phyloP scores from a whole-genome alignment of 2,329 filamentous ascomycete species.

The Pseudogymnoascus sp. region DNA sequence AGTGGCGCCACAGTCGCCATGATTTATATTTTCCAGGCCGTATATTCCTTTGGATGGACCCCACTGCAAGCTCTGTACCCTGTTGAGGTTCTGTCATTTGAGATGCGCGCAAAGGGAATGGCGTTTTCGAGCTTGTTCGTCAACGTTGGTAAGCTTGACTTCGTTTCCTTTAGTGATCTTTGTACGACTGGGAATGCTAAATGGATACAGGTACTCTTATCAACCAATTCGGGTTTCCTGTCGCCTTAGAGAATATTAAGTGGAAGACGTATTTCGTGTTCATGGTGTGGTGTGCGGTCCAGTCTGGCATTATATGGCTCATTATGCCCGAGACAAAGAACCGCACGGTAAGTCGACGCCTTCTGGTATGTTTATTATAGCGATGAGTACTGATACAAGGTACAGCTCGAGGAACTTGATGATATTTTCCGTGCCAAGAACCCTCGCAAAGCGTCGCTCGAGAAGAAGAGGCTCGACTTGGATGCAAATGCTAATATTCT shows the following conservation, averaged over 20 bases:
- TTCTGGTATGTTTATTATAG: neutral
- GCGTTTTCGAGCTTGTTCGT: constrained; percentile 40
- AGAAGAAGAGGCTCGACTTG: constrained; percentile 36
- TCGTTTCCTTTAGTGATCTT: neutral
- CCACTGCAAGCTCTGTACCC: constrained; percentile 42
- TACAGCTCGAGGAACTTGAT: constrained; percentile 43
- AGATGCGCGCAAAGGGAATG: constrained; percentile 50
- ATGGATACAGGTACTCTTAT: constrained; percentile 30
- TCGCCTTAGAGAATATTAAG: constrained; percentile 41
- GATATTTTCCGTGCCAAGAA: constrained; percentile 40
- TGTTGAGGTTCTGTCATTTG: constrained; percentile 45
- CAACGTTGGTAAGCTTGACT: constrained; percentile 33
- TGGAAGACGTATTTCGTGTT: constrained; percentile 50
- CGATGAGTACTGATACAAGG: neutral
- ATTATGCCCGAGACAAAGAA: constrained; percentile 44
- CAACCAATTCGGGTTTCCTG: constrained; percentile 40
- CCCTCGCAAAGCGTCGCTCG: constrained; percentile 38
- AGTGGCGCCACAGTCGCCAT: constrained; percentile 21
- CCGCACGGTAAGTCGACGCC: constrained; percentile 28
- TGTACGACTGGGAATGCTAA: neutral
- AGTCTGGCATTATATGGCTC: constrained; percentile 39
- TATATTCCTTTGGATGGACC: constrained; percentile 42
- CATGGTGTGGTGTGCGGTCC: constrained; percentile 36
- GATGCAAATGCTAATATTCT: constrained; percentile 20
- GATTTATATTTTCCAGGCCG: constrained; percentile 43